Conservation (phyloP, 306 rosid genomes). For the Styphnolobium japonicum region DNA sequence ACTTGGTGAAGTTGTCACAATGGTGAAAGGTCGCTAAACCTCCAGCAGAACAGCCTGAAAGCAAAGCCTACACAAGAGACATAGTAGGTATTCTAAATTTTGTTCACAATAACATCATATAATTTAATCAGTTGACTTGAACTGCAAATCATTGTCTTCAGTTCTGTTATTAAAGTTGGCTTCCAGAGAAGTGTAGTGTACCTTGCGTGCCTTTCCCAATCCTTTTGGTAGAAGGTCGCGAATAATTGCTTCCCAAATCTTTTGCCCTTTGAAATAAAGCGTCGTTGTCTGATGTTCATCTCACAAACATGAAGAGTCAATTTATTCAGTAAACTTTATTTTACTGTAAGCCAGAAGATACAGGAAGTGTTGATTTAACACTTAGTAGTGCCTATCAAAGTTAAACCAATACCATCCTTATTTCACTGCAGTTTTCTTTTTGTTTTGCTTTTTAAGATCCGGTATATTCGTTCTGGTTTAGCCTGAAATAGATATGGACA, state of each 20-base stretch:
- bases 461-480: too few species aligned
- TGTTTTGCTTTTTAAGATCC: too few species aligned
- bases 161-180: not conserved
- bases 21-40: slow-evolving; percentile 89
- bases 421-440: not conserved
- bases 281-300: slow-evolving; percentile 60
- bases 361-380: not conserved
- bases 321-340: not conserved
- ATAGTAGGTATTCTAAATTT: not conserved
- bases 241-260: slow-evolving; percentile 92
- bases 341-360: not conserved
- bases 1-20: slow-evolving; percentile 65
- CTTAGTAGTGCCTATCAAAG: not conserved
- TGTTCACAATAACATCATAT: slow-evolving; percentile 14
- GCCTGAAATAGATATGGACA: too few species aligned
- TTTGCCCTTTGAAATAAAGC: slow-evolving; percentile 93
- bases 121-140: not conserved
- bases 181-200: slow-evolving; percentile 14
- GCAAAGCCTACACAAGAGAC: slow-evolving; percentile 64
- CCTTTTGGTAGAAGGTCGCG: slow-evolving; percentile 89
- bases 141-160: not conserved
- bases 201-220: slow-evolving; percentile 70
- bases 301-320: slow-evolving; percentile 27
- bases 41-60: slow-evolving; percentile 98
- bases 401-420: not conserved